Base-by-base conservation (phyloP, 2,329 filamentous ascomycete species). In the Pseudogymnoascus verrucosus region DNA sequence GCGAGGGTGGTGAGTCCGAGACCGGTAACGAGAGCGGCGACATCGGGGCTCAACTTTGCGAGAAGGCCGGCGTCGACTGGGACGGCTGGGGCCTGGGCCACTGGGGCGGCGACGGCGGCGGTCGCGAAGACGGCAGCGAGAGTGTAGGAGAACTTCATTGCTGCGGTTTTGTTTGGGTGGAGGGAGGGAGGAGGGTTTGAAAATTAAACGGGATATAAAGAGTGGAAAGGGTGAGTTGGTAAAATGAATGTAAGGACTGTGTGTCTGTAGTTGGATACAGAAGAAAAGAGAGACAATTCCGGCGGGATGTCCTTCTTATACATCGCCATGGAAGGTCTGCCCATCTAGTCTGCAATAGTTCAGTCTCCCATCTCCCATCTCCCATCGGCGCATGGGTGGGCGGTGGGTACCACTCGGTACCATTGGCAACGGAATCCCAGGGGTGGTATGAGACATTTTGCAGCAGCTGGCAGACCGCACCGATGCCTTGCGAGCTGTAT, bases 241-340 rank as follows among this genome's bases (percentile, higher is more conserved):
- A 31, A 54, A 54, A 54, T n/a, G 47, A 54, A 54, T 54, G 47
- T 54, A 54, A 54, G 23, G 47, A 54, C 47, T 54, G 47, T 54
- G 26, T 16, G 47, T 54, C 47, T 54, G 47, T 19, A 54, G 47
- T 54, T 54, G 47, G 47, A 54, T 54, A 31, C 47, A 4, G 47
- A 54, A 54, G n/a, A n/a, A 54, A 54, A 54, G 47, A 54, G 47
- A 54, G 47, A 54, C n/a, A 6, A 1, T 54, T 31, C 47, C 8
- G 1, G 26, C 11, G 47, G 47, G 47, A 54, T 54, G 47, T 11
- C 23, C 26, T 54, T 54, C 47, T 54, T 54, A 54, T 54, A 54
- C 47, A 54, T 54, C 26, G 4, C 14, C 19, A 16, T 14, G 47
- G 26, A 14, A 54, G 14, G 26, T 54, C 26, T 28, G 47, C 4